phyloP scores from a whole-genome alignment of 2,329 filamentous ascomycete species.

The Curvularia sp. region DNA sequence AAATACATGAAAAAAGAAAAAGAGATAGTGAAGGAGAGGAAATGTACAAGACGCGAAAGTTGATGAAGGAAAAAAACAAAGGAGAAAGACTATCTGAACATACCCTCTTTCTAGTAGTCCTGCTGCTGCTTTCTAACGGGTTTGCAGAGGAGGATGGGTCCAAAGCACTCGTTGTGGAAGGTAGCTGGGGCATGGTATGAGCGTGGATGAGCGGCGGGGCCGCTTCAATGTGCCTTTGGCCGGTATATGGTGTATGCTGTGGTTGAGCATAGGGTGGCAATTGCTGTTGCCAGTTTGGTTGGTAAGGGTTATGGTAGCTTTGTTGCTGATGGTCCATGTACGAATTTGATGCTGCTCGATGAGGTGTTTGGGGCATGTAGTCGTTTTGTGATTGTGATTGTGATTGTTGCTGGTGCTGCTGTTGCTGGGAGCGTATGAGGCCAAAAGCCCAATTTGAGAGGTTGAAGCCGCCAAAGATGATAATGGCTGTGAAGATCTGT shows the following conservation, averaged over 20 bases:
- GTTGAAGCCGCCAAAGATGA: conserved; percentile 61
- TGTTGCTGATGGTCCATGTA: conserved; percentile 28
- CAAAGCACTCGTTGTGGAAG: conserved; percentile 6
- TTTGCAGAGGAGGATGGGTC: conserved; percentile 6
- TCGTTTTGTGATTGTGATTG: conserved; percentile 22
- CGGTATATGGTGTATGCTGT: conserved; percentile 21
- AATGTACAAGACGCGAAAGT: background rate
- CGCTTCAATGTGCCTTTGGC: conserved; percentile 25
- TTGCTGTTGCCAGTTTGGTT: conserved; percentile 26
- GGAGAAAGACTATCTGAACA: conserved; percentile 23
- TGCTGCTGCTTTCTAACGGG: conserved; percentile 22
- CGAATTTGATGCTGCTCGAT: conserved; percentile 27
- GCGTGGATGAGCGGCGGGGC: conserved; percentile 32
- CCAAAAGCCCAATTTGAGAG: conserved; percentile 67
- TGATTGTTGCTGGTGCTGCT: conserved; percentile 15
- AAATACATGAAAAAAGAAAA: background rate
- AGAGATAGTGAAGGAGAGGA: background rate
- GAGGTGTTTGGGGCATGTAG: conserved; percentile 42
- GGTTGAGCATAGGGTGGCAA: conserved; percentile 9
- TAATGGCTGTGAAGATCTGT: conserved; percentile 57
- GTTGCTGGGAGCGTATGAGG: conserved; percentile 54
- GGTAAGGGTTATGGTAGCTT: conserved; percentile 22
- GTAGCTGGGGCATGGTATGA: conserved; percentile 41
- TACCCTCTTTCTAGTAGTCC: conserved; percentile 29
- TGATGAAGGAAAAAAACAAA: background rate